These are phyloP conservation scores for Neophaeococcomyces aloes DNA, from an alignment of 2,329 filamentous ascomycete species.

Conservation along the genomic window DNA sequence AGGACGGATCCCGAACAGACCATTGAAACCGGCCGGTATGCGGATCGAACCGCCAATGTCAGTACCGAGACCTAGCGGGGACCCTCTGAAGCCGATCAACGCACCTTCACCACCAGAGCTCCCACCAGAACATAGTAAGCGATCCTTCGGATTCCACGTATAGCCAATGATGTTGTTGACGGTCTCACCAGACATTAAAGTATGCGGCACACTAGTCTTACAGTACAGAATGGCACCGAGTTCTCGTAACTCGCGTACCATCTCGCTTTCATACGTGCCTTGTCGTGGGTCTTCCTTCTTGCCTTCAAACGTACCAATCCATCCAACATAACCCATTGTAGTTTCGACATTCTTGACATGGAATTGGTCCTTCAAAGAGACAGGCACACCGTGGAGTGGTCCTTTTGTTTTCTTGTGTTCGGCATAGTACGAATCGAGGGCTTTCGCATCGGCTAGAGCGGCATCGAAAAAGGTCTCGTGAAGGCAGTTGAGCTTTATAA, in stretches of 20 bases:
- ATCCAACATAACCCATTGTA: conserved; percentile 23
- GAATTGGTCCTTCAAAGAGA: conserved; percentile 43
- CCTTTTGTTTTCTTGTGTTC: conserved; percentile 38
- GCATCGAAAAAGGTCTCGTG: too few species aligned
- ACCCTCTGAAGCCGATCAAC: conserved; percentile 42
- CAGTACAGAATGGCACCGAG: conserved; percentile 24
- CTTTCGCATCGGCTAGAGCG: too few species aligned
- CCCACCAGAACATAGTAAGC: conserved; percentile 41
- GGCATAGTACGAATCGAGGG: conserved; percentile 38
- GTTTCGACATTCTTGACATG: conserved; percentile 23
- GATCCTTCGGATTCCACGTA: conserved; percentile 47
- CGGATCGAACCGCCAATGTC: conserved; percentile 39
- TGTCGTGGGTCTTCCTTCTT: conserved; percentile 41
- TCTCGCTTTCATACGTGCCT: conserved; percentile 45
- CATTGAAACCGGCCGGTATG: conserved; percentile 41
- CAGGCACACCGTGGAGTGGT: conserved; percentile 52
- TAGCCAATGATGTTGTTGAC: conserved; percentile 24
- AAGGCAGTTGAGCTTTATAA: too few species aligned
- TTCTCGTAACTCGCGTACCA: conserved; percentile 36
- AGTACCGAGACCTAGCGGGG: conserved; percentile 44
- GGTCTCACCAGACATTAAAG: conserved; percentile 25
- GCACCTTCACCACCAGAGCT: conserved; percentile 50
- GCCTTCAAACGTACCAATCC: conserved; percentile 42
- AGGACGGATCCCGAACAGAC: conserved; percentile 47
- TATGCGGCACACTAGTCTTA: conserved; percentile 25